A percentile compares a stretch with the other conserved stretches of the same genome.
Evolutionary conservation across 768 basidiomycete genomes (phyloP).

Genomic region (Xerocomus spinulosus): DNA sequence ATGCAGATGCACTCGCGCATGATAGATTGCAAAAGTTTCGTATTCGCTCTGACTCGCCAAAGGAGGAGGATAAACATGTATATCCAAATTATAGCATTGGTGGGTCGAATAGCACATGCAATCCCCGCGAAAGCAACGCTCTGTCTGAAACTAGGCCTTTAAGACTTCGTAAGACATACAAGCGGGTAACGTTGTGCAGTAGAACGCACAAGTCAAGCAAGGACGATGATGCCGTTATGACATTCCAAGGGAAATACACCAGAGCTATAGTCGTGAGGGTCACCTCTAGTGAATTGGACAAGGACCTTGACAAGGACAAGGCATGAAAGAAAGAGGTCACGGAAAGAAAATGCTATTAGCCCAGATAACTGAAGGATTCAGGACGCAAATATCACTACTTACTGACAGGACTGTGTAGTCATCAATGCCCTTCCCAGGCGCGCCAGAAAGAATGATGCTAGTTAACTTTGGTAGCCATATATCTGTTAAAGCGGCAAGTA

Average conservation of each 20-base stretch:
- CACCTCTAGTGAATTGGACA: constrained; percentile 93
- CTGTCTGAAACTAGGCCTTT: constrained; percentile 29
- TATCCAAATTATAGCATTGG: constrained; percentile 82
- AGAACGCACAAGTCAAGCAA: constrained; percentile 18
- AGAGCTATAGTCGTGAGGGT: constrained; percentile 78
- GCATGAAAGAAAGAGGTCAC: constrained; percentile 85
- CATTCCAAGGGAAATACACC: constrained; percentile 70
- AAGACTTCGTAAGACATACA: constrained; percentile 30
- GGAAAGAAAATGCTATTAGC: constrained; percentile 66
- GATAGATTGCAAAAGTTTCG: constrained; percentile 29
- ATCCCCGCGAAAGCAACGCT: constrained; percentile 62
- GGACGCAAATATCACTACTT: constrained; percentile 28
- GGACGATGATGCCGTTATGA: constrained; percentile 27
- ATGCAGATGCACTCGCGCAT: constrained; percentile 37
- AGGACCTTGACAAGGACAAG: constrained; percentile 75
- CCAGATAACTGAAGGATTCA: neutral
- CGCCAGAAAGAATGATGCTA: constrained; percentile 48
- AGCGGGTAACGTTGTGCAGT: neutral
- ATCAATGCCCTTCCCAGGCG: constrained; percentile 32
- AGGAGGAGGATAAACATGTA: constrained; percentile 59
- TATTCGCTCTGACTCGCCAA: constrained; percentile 45
- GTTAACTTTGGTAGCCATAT: constrained; percentile 65
- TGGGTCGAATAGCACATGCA: constrained; percentile 82
- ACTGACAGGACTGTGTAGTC: constrained; percentile 52
- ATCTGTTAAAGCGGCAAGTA: constrained; percentile 77